Evolutionary conservation across 2,329 filamentous ascomycete genomes (phyloP), one percentile per base, ranked within the genome.

Genomic region (Diplodia scrobiculata): DNA sequence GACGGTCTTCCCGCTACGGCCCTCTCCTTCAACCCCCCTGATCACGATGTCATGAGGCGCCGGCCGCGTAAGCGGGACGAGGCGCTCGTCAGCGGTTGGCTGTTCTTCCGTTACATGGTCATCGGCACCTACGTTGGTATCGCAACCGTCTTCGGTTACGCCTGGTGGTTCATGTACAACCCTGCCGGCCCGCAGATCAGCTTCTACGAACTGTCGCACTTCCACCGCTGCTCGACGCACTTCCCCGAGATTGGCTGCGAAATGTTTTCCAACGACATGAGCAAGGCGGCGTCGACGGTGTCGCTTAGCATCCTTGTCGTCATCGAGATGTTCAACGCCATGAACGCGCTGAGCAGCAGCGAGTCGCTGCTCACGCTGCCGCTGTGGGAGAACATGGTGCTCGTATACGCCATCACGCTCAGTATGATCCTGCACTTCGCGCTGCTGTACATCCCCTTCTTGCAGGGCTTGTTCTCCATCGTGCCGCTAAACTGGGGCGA

Each of bases 121-220:
- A 95, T 99, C 72, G 95, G 95, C 68, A 92, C 88, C 9, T 99
- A 99, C 70, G 95, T 99, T 67, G 95, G 95, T 75, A 84, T 92
- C 48, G 95, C 95, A 64, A 99, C 95, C 3, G 96, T 99, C 21
- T 92, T 90, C 74, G 95, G 96, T 53, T 99, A 99, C 76, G 94
- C 92, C n/a, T 99, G 95, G 95, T 99, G 92, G 91, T 99, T 98
- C 84, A 93, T 99, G 90, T 97, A 90, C 83, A 94, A 98, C 81
- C 81, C 88, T 9, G 87, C 89, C 71, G 95, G 95, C 0, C 95
- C 95, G 27, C 91, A 96, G 78, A 96, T 99, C 79, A 88, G 84
- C 69, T 97, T 98, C 82, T 90, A 86, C 78, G 91, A 99, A 76
- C 83, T 99, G 71, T 83, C 90, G 27, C 90, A 96, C 81, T 99